phyloP scores from a whole-genome alignment of 139 green algal species.

The Mesotaenium endlicherianum region DNA sequence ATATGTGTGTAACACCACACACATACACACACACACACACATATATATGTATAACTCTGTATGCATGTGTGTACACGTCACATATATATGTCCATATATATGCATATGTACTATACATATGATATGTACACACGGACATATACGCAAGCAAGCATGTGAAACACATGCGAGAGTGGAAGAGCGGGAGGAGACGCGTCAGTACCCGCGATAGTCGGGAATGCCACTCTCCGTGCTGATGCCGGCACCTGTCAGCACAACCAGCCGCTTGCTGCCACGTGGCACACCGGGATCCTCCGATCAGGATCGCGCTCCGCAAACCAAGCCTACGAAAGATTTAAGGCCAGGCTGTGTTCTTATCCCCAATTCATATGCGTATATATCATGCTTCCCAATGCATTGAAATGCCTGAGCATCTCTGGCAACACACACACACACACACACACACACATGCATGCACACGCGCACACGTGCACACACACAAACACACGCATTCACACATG shows the following conservation, averaged over 20 bases:
- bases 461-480: neutral
- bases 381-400: neutral
- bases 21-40: too few species aligned
- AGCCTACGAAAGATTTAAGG: neutral
- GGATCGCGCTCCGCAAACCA: neutral
- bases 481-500: neutral
- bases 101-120: too few species aligned
- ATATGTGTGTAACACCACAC: too few species aligned
- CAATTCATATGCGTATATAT: neutral
- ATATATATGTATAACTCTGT: too few species aligned
- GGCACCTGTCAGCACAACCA: conserved; percentile 61
- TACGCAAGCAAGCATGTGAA: too few species aligned
- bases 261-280: neutral
- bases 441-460: neutral
- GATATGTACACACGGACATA: too few species aligned
- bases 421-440: neutral
- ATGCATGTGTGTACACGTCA: too few species aligned
- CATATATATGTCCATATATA: too few species aligned
- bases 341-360: neutral
- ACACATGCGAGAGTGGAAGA: too few species aligned
- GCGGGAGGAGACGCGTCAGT: too few species aligned
- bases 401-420: neutral
- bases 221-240: conserved; percentile 75
- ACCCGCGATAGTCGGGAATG: conserved; percentile 87
- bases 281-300: neutral